phyloP scores from a whole-genome alignment of 1,284 basidiomycete genomes.

The Heimioporus retisporus region DNA sequence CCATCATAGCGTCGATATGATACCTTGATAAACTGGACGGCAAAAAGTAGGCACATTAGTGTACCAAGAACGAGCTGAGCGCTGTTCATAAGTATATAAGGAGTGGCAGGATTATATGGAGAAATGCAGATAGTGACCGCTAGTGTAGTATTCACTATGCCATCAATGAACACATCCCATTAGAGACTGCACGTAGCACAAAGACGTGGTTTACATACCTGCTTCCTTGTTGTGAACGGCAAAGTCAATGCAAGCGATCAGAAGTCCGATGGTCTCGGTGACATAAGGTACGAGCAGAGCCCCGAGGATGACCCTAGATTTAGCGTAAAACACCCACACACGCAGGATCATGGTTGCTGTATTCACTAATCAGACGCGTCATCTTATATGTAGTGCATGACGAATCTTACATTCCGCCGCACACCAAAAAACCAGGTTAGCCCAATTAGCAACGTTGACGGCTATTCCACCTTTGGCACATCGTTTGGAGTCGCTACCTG shows the following conservation, averaged over 20 bases:
- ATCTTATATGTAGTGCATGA: no score
- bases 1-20: not conserved
- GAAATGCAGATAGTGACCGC: not conserved
- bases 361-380: no score
- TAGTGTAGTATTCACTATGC: not conserved
- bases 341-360: not conserved
- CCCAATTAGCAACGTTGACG: no score
- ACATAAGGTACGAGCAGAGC: not conserved
- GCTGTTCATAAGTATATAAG: not conserved
- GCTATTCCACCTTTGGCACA: no score
- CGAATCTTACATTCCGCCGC: no score
- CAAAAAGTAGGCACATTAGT: not conserved
- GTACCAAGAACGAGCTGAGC: not conserved
- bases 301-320: not conserved
- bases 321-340: not conserved
- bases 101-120: not conserved
- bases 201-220: not conserved
- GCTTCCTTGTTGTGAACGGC: not conserved
- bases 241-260: not conserved
- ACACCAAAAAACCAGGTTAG: no score
- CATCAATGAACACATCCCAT: not conserved
- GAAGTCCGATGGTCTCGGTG: not conserved
- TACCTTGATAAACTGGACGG: not conserved
- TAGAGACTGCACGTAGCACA: not conserved
- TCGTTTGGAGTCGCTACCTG: no score